Base-by-base conservation (phyloP, 1,284 basidiomycete species). In the Ganoderma sp. region DNA sequence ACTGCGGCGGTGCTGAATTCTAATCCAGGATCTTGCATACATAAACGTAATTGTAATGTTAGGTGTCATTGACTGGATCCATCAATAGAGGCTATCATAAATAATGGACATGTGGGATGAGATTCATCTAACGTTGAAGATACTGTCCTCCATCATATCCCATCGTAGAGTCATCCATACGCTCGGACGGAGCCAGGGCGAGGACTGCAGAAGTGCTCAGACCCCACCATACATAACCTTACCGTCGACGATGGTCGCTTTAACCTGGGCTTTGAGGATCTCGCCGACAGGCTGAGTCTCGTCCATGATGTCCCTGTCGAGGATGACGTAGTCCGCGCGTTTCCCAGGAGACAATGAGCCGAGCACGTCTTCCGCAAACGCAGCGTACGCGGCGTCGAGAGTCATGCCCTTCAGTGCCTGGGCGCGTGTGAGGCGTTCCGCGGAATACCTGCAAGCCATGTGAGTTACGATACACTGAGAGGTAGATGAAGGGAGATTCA, bases 381-480 rank as follows among this genome's bases (percentile, higher is more conserved):
- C 88, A 0, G 96, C 95, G 75, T 93, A 96, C 0, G 96, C 95
- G 0, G 94, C 88, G 71, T 94, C 93, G 28, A 90, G 81, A 0
- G 97, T 98, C 89, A 97, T 95, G 7, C 95, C 92, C 78, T 90
- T 91, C 42, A 93, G 81, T 0, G 91, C 90, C 78, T 98, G 89
- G 12, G 84, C 81, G 2, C 95, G 87, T 1, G 90, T 90, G 15
- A 98, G 83, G 42, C 85, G 84, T 78, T 98, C 86, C 0, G 85
- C 78, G 0, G 90, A 82, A 75, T 87, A 94, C 93, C 92, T 94
- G 71, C 32, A 12, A 43, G 4, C 41, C 66, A 48, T 12, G 41
- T 43, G 19, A 19, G 52, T 8, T 7, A 34, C 43, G 10, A 28
- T 25, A n/a, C 7, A 52, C 32, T 0, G n/a, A 14, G 10, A 15